These are phyloP conservation scores for Taphrina pruni DNA, from an alignment of 1,139 yeast genomes.

Conservation along the genomic window DNA sequence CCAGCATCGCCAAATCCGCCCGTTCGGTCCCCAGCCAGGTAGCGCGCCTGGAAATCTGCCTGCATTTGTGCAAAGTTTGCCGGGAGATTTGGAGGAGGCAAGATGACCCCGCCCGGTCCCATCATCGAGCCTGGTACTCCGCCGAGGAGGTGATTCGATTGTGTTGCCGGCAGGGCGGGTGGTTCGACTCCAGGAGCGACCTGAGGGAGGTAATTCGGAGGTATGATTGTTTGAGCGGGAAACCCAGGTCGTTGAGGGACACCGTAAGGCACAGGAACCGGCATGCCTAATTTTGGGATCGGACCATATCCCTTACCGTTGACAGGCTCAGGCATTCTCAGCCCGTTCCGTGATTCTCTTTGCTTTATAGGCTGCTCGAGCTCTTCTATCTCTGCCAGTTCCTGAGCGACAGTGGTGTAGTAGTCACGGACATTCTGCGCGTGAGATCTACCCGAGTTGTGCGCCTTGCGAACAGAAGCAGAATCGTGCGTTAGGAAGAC, in stretches of 20 bases:
- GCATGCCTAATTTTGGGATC: constrained; percentile 46
- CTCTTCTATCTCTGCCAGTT: constrained; percentile 46
- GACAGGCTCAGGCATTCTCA: constrained; percentile 37
- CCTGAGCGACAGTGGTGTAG: constrained; percentile 59
- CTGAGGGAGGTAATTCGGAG: constrained; percentile 29
- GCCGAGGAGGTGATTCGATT: constrained; percentile 15
- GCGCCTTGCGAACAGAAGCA: constrained; percentile 82
- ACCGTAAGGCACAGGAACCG: constrained; percentile 47
- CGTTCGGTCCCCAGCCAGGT: constrained; percentile 29
- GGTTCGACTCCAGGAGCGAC: constrained; percentile 43
- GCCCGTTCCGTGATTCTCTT: constrained; percentile 46
- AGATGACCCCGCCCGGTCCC: constrained; percentile 30
- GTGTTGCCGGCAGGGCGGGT: constrained; percentile 41
- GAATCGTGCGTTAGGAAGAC: constrained; percentile 88
- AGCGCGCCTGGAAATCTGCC: constrained; percentile 33
- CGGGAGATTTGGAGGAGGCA: constrained; percentile 36
- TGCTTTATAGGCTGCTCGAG: constrained; percentile 45
- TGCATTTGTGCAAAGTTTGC: constrained; percentile 40
- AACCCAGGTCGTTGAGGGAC: constrained; percentile 42
- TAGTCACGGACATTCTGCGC: constrained; percentile 75
- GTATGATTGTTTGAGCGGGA: constrained; percentile 35
- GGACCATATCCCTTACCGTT: constrained; percentile 47
- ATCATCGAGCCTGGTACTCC: constrained; percentile 20
- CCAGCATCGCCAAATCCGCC: constrained; percentile 9
- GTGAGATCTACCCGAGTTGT: constrained; percentile 80